Percentiles rank a stretch among this genome's conserved stretches.
phyloP scores from a whole-genome alignment of 306 rosid species.

The Cercis canadensis region DNA sequence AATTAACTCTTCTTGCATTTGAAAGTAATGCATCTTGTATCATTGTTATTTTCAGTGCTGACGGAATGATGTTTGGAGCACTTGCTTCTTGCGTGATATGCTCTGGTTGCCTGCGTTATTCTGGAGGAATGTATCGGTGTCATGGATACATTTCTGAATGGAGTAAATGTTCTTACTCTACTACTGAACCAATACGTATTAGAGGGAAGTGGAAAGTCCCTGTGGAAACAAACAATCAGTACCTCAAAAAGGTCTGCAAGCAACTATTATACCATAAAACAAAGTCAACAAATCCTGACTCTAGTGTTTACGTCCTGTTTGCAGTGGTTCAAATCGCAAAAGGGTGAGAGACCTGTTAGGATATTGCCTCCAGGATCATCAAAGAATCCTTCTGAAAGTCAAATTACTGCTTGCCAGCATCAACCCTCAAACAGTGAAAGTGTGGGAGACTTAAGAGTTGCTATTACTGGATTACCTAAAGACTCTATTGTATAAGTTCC shows the following conservation, averaged over 20 bases:
- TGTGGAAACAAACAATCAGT: constrained; percentile 70
- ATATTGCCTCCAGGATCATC: constrained; percentile 65
- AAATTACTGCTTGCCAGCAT: constrained; percentile 48
- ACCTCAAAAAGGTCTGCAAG: constrained; percentile 70
- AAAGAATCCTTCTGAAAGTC: constrained; percentile 52
- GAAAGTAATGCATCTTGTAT: background rate
- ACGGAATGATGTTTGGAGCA: constrained; percentile 99
- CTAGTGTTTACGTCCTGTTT: constrained; percentile 39
- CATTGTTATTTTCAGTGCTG: constrained; percentile 64
- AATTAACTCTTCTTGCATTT: background rate
- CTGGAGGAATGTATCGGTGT: constrained; percentile 90
- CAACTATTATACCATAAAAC: constrained; percentile 10
- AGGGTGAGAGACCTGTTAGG: constrained; percentile 69
- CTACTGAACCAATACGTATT: constrained; percentile 65
- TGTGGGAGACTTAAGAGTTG: constrained; percentile 74
- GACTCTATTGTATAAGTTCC: constrained; percentile 63
- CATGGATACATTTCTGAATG: constrained; percentile 76
- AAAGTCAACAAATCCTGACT: constrained; percentile 34
- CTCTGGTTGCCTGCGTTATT: constrained; percentile 69
- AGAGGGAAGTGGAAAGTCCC: constrained; percentile 92
- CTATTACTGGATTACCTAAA: constrained; percentile 66
- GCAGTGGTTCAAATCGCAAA: constrained; percentile 96
- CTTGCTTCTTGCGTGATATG: constrained; percentile 80
- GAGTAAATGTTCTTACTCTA: constrained; percentile 92
- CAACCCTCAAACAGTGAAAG: constrained; percentile 60